Conservation (phyloP, 495 filamentous ascomycete genomes). For the Glarea lozoyensis region DNA sequence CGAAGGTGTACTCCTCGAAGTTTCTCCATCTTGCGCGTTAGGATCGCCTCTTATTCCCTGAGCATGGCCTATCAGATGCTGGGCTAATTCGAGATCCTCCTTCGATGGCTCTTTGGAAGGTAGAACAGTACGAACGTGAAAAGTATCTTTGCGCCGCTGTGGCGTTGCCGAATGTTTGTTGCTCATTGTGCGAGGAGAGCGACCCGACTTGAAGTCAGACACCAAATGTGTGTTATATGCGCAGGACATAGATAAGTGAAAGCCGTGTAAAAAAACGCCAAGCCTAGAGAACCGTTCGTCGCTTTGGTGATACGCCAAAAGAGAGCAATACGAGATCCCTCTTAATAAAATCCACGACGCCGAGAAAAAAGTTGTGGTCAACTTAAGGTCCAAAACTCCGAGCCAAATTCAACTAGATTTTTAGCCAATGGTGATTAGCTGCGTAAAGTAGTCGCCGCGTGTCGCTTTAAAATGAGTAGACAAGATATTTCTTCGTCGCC, state of each 20-base stretch:
- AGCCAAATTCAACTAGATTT: too few relatives aligned
- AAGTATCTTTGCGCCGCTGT: conserved; percentile 11
- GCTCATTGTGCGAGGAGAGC: conserved; percentile 14
- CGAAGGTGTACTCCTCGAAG: conserved; percentile 4
- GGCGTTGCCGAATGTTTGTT: conserved; percentile 11
- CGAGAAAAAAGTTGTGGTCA: too few relatives aligned
- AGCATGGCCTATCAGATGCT: conserved; percentile 13
- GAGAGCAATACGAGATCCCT: too few relatives aligned
- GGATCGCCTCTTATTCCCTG: conserved; percentile 3
- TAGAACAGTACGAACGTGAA: conserved; percentile 10
- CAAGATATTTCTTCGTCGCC: too few relatives aligned
- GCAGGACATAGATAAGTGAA: conserved; percentile 16
- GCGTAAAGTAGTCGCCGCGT: too few relatives aligned
- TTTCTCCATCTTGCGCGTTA: conserved; percentile 1
- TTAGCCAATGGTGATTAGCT: too few relatives aligned
- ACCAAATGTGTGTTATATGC: conserved; percentile 10
- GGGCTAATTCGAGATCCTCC: conserved; percentile 16
- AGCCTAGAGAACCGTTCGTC: too few relatives aligned
- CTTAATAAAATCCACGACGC: too few relatives aligned
- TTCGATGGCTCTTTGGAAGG: conserved; percentile 15
- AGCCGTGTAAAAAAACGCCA: too few relatives aligned
- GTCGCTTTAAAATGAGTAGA: too few relatives aligned
- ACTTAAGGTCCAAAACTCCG: too few relatives aligned
- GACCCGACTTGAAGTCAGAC: conserved; percentile 21
- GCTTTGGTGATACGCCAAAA: too few relatives aligned